Percentiles rank a stretch among this genome's conserved stretches.
These are phyloP conservation scores for Amoebophrya sp. DNA, from an alignment of 169 alveolate species.

Conservation along the genomic window DNA sequence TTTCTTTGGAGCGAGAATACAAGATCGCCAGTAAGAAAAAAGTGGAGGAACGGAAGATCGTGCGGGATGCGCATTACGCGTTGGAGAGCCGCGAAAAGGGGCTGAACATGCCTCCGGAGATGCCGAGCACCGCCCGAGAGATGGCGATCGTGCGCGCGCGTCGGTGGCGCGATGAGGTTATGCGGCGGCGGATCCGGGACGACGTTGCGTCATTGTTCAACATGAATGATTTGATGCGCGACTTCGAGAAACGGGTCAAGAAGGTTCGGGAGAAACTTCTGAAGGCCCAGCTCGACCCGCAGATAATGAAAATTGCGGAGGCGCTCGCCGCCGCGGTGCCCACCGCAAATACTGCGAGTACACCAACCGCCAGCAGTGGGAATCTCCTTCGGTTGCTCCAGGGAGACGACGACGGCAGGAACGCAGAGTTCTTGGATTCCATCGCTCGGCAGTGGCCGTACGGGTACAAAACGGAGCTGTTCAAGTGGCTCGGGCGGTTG, in stretches of 20 bases:
- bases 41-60: not conserved
- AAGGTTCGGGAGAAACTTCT: not conserved
- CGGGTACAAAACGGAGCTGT: not conserved
- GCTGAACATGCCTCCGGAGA: not conserved
- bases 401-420: not conserved
- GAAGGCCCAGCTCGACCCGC: not conserved
- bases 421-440: not conserved
- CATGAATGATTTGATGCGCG: not conserved
- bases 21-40: not conserved
- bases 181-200: not conserved
- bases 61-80: not conserved
- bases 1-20: not conserved
- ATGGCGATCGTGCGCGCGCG: slow-evolving; percentile 14
- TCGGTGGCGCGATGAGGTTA: not conserved
- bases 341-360: too few relatives aligned
- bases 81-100: not conserved
- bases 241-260: not conserved
- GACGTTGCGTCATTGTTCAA: not conserved
- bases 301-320: not conserved
- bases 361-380: not conserved
- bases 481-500: slow-evolving; percentile 14
- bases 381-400: not conserved
- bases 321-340: not conserved
- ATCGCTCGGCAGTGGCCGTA: not conserved
- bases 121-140: too few relatives aligned